Evolutionary conservation across 306 rosid genomes (phyloP), one percentile per base, ranked within the genome.

Genomic region (Rosa lucieae): DNA sequence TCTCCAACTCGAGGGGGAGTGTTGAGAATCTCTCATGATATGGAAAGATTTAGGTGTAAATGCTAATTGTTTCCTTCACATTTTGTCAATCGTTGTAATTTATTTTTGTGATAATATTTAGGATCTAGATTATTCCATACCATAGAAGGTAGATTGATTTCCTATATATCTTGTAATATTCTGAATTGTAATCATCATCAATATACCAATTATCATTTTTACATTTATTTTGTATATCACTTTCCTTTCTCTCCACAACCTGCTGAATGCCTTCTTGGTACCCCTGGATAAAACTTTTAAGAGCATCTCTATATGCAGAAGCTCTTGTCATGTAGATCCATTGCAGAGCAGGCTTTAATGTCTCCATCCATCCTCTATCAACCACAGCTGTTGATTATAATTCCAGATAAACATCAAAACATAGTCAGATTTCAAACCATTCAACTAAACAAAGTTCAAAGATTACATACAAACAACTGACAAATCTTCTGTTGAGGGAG

Each of bases 301-400:
- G 92, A 81, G 93, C 97, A 72, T 94, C 79, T 15, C 46, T 17
- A 83, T 92, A 94, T 32, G 92, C 88, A 77, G 98, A 89, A 80
- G 97, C 97, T 84, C 93, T 91, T 67, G 93, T 94, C 98, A 94
- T 89, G 84, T 92, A 94, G 47, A 92, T 75, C 43, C 93, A 90
- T 82, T 94, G 97, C 80, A 91, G 78, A 80, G 94, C 97, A 73
- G 98, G 97, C 87, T 82, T 91, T 62, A 92, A 81, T 29, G 92
- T 89, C 85, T 91, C 90, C 90, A 87, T 87, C 63, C 90, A 88
- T 77, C 88, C 96, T 82, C 91, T 89, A 12, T 96, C 94, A 74
- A 96, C 97, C 81, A 91, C 82, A 70, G 94, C 96, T 93, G 82
- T 76, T 14, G n/a, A 76, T 78, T 83, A 79, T 63, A 39, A 44